Percentiles rank a stretch among this genome's conserved stretches.
These are phyloP conservation scores for Diaporthe capsici DNA, from an alignment of 2,329 filamentous ascomycete genomes.

Conservation along the genomic window DNA sequence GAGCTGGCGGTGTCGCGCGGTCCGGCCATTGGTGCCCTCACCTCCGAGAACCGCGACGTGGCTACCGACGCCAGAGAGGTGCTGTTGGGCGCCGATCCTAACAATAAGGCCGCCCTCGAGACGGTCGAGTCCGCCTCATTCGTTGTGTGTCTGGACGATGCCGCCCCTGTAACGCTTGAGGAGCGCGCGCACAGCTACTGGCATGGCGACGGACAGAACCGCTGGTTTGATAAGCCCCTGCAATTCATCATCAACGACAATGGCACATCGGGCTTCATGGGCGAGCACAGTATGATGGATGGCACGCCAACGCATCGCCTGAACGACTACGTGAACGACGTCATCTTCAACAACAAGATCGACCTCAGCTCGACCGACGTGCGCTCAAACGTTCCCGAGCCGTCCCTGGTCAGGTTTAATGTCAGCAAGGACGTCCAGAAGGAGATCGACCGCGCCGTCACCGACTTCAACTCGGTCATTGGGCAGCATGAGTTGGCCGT, in stretches of 20 bases:
- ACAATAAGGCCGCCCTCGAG: constrained; percentile 84
- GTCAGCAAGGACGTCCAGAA: constrained; percentile 80
- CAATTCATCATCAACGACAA: constrained; percentile 99
- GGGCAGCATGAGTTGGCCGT: constrained; percentile 91
- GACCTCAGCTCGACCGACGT: constrained; percentile 85
- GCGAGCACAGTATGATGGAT: constrained; percentile 99
- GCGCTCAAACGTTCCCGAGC: constrained; percentile 88
- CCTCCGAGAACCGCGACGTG: constrained; percentile 91
- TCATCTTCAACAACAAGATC: constrained; percentile 94
- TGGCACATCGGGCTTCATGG: constrained; percentile 96
- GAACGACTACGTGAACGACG: constrained; percentile 93
- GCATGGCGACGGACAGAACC: constrained; percentile 96
- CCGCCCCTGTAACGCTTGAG: constrained; percentile 90
- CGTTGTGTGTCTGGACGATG: constrained; percentile 93
- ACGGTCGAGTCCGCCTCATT: constrained; percentile 92
- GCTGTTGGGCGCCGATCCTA: constrained; percentile 81
- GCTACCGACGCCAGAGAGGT: constrained; percentile 88
- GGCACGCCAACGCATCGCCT: constrained; percentile 97
- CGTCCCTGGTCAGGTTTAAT: constrained; percentile 82
- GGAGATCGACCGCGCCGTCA: constrained; percentile 83
- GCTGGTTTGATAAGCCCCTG: constrained; percentile 98
- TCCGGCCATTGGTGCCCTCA: constrained; percentile 85
- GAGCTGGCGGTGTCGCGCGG: constrained; percentile 74
- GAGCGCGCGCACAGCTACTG: constrained; percentile 97
- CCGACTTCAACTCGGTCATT: constrained; percentile 87